Conservation (phyloP, 345 rosid genomes). For the Isatis tinctoria region DNA sequence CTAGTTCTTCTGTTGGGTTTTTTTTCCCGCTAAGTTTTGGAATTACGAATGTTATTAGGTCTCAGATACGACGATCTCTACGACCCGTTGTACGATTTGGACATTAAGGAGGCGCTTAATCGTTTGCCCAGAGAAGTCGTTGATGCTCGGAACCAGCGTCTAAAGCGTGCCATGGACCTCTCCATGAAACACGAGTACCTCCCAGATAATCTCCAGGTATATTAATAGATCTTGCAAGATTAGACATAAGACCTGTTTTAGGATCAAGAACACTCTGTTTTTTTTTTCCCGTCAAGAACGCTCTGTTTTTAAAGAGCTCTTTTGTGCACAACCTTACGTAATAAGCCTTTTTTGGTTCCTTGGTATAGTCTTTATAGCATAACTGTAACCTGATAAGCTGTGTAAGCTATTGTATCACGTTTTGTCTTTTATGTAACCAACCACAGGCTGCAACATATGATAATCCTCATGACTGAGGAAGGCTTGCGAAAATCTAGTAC, state of each 20-base stretch:
- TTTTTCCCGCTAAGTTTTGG: neutral
- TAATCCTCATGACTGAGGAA: neutral
- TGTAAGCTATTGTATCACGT: neutral
- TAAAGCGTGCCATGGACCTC: neutral
- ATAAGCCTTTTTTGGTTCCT: neutral
- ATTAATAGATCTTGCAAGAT: too few relatives aligned
- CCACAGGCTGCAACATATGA: neutral
- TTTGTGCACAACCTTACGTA: neutral
- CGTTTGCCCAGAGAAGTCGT: neutral
- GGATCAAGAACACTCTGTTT: neutral
- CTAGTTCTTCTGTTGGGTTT: neutral
- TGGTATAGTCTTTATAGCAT: neutral
- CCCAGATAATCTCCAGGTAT: neutral
- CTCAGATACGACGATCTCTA: neutral
- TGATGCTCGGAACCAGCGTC: neutral
- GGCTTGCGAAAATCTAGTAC: neutral
- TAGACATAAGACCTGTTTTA: neutral
- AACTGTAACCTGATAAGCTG: neutral
- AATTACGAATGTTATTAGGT: neutral
- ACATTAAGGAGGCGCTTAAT: neutral
- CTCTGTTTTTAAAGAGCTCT: neutral
- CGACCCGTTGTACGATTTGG: neutral
- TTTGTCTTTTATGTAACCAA: neutral
- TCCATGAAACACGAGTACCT: neutral
- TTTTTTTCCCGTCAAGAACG: too few relatives aligned